Conservation (phyloP, 75 land plant species). For the Pinus albicaulis region DNA sequence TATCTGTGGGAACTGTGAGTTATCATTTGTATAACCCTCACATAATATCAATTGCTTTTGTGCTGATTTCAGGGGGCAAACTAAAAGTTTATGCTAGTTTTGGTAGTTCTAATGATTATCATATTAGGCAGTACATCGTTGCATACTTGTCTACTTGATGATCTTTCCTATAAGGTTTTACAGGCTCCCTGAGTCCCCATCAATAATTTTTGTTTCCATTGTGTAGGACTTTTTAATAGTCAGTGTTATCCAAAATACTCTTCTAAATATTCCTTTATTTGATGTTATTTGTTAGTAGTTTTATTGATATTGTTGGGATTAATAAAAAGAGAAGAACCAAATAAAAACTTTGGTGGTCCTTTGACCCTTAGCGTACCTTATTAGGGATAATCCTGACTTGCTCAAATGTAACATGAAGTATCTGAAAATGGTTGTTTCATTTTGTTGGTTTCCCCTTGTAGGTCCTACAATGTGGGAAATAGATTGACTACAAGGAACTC, state of each 20-base stretch:
- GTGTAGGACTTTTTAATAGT: neutral
- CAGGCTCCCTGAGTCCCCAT: neutral
- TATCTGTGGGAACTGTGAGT: constrained; percentile 98
- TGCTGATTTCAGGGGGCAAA: neutral
- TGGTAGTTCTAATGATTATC: neutral
- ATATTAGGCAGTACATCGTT: too few relatives aligned
- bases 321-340: neutral
- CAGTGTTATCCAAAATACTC: neutral
- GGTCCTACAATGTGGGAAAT: neutral
- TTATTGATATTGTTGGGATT: neutral
- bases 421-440: neutral
- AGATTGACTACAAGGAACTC: neutral
- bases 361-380: neutral
- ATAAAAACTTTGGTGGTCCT: neutral
- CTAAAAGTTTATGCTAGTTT: neutral
- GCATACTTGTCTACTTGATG: neutral
- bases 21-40: neutral
- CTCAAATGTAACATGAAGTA: neutral
- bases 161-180: neutral
- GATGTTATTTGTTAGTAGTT: neutral
- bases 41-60: neutral
- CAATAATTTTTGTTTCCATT: neutral
- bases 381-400: neutral
- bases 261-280: neutral
- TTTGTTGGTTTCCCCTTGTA: neutral